Percentiles rank a stretch among this genome's conserved stretches.
Evolutionary conservation across 1,284 basidiomycete species (phyloP).

Genomic region (Trametes polyzona): DNA sequence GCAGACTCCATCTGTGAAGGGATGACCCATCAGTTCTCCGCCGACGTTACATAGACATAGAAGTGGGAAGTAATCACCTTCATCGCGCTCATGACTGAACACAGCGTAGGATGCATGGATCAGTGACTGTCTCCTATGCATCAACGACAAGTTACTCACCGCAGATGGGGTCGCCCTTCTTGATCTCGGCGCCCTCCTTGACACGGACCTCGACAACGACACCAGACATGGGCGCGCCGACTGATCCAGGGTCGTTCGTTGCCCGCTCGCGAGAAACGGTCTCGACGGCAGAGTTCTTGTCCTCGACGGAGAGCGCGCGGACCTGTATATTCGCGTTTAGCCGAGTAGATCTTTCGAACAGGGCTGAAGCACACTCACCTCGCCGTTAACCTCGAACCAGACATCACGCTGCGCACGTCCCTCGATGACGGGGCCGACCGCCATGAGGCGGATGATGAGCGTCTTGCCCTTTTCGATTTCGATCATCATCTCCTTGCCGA

Average conservation of each 20-base stretch:
- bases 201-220: conserved; percentile 98
- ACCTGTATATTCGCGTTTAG: conserved; percentile 52
- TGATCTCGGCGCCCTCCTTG: conserved; percentile 96
- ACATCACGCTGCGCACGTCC: conserved; percentile 93
- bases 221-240: conserved; percentile 96
- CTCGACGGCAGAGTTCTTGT: conserved; percentile 95
- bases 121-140: conserved; percentile 10
- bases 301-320: conserved; percentile 92
- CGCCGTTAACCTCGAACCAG: conserved; percentile 98
- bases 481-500: conserved; percentile 96
- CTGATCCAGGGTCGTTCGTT: conserved; percentile 89
- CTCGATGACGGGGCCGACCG: conserved; percentile 91
- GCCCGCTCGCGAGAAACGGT: conserved; percentile 95
- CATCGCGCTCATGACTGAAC: conserved; percentile 86
- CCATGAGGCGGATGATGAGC: conserved; percentile 95
- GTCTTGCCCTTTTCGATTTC: conserved; percentile 98
- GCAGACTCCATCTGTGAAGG: conserved; percentile 88
- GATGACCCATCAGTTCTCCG: conserved; percentile 24
- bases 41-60: conserved; percentile 8
- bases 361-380: conserved; percentile 51
- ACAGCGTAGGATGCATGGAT: conserved; percentile 4
- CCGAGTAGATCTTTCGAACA: not conserved
- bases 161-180: conserved; percentile 94
- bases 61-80: conserved; percentile 54
- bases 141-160: conserved; percentile 49